Evolutionary conservation across 2,329 filamentous ascomycete genomes (phyloP).

Genomic region (Clonostachys chloroleuca): DNA sequence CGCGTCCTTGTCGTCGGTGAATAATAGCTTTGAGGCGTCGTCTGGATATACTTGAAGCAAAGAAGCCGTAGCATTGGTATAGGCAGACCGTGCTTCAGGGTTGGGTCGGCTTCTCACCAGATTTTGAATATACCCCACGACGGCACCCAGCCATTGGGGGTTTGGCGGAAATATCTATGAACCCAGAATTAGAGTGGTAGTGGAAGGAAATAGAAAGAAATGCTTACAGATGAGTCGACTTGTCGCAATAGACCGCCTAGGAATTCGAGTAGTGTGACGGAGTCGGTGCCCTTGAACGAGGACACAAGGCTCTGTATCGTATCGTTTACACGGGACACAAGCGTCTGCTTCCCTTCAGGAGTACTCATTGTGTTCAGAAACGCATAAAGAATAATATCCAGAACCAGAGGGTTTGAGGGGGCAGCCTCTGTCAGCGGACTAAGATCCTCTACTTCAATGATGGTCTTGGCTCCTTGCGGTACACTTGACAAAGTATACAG

Average conservation of each 20-base stretch:
- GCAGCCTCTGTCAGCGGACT: conserved; percentile 53
- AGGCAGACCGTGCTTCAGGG: conserved; percentile 49
- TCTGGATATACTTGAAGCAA: conserved; percentile 51
- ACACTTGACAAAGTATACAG: conserved; percentile 51
- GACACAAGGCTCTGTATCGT: conserved; percentile 42
- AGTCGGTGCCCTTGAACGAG: conserved; percentile 55
- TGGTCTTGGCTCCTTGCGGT: conserved; percentile 40
- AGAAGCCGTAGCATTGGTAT: conserved; percentile 52
- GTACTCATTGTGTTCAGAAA: conserved; percentile 46
- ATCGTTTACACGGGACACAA: conserved; percentile 36
- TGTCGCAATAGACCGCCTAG: conserved; percentile 47
- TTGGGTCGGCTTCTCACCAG: conserved; percentile 53
- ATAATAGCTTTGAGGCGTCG: conserved; percentile 42
- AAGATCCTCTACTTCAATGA: conserved; percentile 45
- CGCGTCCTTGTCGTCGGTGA: conserved; percentile 34
- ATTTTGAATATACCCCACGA: conserved; percentile 43
- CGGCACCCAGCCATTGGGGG: conserved; percentile 47
- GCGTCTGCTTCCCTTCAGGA: conserved; percentile 16
- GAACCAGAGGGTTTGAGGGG: conserved; percentile 43
- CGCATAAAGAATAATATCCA: conserved; percentile 51
- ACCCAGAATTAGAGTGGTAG: neutral
- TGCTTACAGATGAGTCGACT: conserved; percentile 40
- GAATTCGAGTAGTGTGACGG: conserved; percentile 54
- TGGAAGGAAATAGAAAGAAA: neutral
- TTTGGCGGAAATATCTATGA: conserved; percentile 39